A percentile compares a stretch with the other conserved stretches of the same genome.
These are phyloP conservation scores for Viola pubescens DNA, from an alignment of 441 rosid species.

Conservation along the genomic window DNA sequence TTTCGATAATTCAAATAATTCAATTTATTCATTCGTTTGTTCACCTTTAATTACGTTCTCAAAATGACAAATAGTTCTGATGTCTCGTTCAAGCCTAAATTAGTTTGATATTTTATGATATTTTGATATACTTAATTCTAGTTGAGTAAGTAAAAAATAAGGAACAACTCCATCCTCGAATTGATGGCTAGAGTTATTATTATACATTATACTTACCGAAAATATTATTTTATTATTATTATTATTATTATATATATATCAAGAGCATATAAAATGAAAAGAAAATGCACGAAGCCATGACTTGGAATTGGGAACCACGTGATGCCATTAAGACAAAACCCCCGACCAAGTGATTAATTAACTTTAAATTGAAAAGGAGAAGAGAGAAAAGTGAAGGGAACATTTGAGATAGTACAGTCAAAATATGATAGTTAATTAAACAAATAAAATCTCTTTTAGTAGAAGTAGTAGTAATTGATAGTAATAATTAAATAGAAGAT, in stretches of 20 bases:
- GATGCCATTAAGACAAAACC: slow-evolving; percentile 62
- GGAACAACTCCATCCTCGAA: slow-evolving; percentile 15
- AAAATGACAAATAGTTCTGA: too few relatives aligned
- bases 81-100: neutral
- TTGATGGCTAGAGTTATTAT: slow-evolving; percentile 10
- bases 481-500: too few relatives aligned
- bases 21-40: too few relatives aligned
- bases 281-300: slow-evolving; percentile 28
- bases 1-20: too few relatives aligned
- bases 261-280: neutral
- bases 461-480: too few relatives aligned
- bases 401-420: slow-evolving; percentile 23
- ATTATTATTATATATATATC: neutral
- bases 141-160: neutral
- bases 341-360: slow-evolving; percentile 54
- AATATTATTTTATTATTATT: too few relatives aligned
- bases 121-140: too few relatives aligned
- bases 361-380: slow-evolving; percentile 11
- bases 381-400: slow-evolving; percentile 11
- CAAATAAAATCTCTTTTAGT: neutral
- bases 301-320: slow-evolving; percentile 66
- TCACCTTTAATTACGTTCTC: too few relatives aligned
- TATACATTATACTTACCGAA: neutral
- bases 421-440: slow-evolving; percentile 9
- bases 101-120: too few relatives aligned